Base-by-base conservation (phyloP, 2,329 filamentous ascomycete species). In the Dendryphion nanum region DNA sequence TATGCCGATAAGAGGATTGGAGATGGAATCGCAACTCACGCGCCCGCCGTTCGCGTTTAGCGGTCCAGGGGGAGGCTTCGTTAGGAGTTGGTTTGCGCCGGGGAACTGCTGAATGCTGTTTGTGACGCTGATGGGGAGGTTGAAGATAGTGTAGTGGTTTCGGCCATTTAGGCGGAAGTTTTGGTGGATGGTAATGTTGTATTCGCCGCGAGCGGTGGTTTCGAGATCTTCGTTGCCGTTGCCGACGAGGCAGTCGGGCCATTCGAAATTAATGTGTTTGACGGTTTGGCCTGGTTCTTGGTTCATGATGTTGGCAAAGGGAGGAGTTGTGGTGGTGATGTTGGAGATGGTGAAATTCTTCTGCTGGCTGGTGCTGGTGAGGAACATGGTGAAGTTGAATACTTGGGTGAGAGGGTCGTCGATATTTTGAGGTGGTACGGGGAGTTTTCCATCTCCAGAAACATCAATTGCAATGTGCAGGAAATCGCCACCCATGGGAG, bases 101-200 rank as follows among this genome's bases (percentile, higher is more conserved):
- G 62, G 62, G 33, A 64, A 64, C 29, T 62, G 42, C 0, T 48
- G 40, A 46, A 87, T 86, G 26, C 68, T 71, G 59, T 87, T 87
- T 5, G 82, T 84, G 24, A 86, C 76, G 3, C 75, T 73, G 48
- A 87, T 82, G 14, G 83, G 83, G 10, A 86, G 66, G 48, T 87
- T 81, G 51, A 86, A 86, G 37, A 87, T 77, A 6, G 82, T 86
- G 60, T 86, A 86, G 50, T 79, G 74, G 32, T 83, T 72, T 2
- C 73, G 71, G 10, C 71, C 75, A 55, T 86, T 85, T 38, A 85
- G 70, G 10, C 79, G 75, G 59, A 85, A 87, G 51, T 75, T 82
- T 53, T 87, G 83, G 38, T 82, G 81, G 50, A 87, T 84, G 5
- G 82, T 85, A 53, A 87, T 81, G 51, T 87, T 86, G 57, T 86